A percentile compares a stretch with the other conserved stretches of the same genome.
phyloP scores from a whole-genome alignment of 768 basidiomycete genomes.

The Pleurotus tuoliensis region DNA sequence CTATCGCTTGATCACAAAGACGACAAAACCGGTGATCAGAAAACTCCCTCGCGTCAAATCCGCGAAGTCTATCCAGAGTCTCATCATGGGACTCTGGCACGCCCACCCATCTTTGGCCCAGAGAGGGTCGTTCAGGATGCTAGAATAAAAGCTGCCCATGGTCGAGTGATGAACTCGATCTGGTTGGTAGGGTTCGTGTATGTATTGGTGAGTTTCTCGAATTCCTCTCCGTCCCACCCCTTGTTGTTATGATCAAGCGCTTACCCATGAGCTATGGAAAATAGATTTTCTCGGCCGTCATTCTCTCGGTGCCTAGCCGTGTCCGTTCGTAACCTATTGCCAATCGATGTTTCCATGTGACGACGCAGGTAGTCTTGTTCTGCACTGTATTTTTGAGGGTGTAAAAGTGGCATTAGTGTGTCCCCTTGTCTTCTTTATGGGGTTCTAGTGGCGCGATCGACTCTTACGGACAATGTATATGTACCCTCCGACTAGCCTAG shows the following conservation, averaged over 20 bases:
- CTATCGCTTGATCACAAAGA: not conserved
- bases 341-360: too few species aligned
- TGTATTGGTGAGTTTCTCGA: conserved; percentile 16
- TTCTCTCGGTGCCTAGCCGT: conserved; percentile 20
- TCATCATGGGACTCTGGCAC: conserved; percentile 13
- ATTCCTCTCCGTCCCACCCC: not conserved
- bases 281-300: conserved; percentile 19
- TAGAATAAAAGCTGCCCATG: conserved; percentile 28
- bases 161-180: conserved; percentile 25
- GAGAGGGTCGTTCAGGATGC: conserved; percentile 34
- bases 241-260: not conserved
- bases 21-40: conserved; percentile 2
- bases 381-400: too few species aligned
- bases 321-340: too few species aligned
- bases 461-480: too few species aligned
- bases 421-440: too few species aligned
- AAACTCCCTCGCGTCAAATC: not conserved
- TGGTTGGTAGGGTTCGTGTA: conserved; percentile 18
- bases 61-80: too few species aligned
- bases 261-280: not conserved
- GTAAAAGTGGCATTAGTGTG: too few species aligned
- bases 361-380: too few species aligned
- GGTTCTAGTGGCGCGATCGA: too few species aligned
- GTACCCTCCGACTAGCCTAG: too few species aligned
- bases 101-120: conserved; percentile 37